A percentile compares a stretch with the other conserved stretches of the same genome.
phyloP scores from a whole-genome alignment of 2,329 filamentous ascomycete genomes.

The Coniella lustricola region DNA sequence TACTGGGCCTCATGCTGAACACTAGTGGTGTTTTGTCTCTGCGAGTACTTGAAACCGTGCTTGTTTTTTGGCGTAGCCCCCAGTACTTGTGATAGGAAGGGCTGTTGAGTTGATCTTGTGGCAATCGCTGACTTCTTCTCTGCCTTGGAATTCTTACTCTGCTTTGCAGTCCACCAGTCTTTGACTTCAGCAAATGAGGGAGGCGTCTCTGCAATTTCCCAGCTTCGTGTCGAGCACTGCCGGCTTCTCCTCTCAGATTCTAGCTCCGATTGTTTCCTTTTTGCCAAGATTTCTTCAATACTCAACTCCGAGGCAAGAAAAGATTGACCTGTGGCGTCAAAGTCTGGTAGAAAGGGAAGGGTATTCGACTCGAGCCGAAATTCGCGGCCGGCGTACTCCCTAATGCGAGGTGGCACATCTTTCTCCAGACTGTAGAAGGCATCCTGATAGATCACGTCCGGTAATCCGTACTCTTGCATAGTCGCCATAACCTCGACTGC shows the following conservation, averaged over 20 bases:
- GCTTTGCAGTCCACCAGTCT: conserved; percentile 52
- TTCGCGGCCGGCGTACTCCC: conserved; percentile 83
- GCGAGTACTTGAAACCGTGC: conserved; percentile 79
- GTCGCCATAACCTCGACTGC: conserved; percentile 43
- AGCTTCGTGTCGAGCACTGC: conserved; percentile 58
- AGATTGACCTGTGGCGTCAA: conserved; percentile 57
- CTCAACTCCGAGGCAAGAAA: conserved; percentile 49
- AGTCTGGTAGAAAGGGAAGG: conserved; percentile 71
- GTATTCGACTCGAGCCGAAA: conserved; percentile 72
- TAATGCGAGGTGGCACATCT: conserved; percentile 69
- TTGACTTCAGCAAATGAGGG: conserved; percentile 65
- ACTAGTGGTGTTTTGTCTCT: conserved; percentile 65
- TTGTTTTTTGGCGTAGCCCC: conserved; percentile 77
- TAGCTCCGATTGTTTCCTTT: conserved; percentile 38
- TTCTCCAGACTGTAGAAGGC: conserved; percentile 77
- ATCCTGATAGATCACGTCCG: conserved; percentile 72
- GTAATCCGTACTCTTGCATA: conserved; percentile 49
- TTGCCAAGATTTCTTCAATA: conserved; percentile 39
- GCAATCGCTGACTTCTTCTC: conserved; percentile 17
- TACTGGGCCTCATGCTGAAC: conserved; percentile 81
- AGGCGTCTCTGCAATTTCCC: conserved; percentile 69
- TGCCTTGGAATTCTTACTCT: conserved; percentile 17
- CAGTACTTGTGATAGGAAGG: conserved; percentile 73
- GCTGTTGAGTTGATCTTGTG: conserved; percentile 22
- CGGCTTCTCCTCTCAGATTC: conserved; percentile 44